Evolutionary conservation across 345 rosid genomes (phyloP).

Genomic region (Schrenkiella parvula): DNA sequence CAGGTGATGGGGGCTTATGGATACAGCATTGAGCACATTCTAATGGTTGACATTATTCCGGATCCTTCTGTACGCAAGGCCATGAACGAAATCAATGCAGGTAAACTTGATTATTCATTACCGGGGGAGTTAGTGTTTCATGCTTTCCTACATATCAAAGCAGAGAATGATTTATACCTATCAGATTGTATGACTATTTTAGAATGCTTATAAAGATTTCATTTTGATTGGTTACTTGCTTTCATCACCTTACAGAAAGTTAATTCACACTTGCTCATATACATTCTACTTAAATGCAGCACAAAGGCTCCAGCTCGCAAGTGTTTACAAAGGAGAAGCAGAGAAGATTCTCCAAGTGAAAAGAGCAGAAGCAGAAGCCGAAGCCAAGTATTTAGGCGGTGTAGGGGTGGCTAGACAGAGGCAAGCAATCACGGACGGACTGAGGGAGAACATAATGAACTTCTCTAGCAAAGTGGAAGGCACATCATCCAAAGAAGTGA

Average conservation of each 20-base stretch:
- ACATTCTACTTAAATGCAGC: conserved; percentile 42
- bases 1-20: conserved; percentile 98
- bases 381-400: conserved; percentile 93
- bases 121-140: background rate
- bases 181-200: background rate
- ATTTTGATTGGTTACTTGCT: background rate
- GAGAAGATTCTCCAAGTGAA: conserved; percentile 87
- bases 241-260: background rate
- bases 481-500: conserved; percentile 85
- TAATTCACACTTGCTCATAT: background rate
- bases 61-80: conserved; percentile 89
- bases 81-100: conserved; percentile 99
- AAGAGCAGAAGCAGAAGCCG: conserved; percentile 94
- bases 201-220: background rate
- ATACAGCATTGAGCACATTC: conserved; percentile 89
- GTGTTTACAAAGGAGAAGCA: conserved; percentile 98
- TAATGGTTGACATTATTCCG: conserved; percentile 95
- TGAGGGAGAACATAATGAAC: conserved; percentile 91
- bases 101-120: conserved; percentile 27
- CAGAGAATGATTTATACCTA: background rate
- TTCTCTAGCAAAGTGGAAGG: conserved; percentile 94
- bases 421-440: conserved; percentile 94
- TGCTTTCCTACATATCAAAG: background rate
- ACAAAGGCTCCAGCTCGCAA: conserved; percentile 97
- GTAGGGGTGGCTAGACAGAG: conserved; percentile 97